Conservation (phyloP, 352 stramenopile species). For the Pythium oligandrum region DNA sequence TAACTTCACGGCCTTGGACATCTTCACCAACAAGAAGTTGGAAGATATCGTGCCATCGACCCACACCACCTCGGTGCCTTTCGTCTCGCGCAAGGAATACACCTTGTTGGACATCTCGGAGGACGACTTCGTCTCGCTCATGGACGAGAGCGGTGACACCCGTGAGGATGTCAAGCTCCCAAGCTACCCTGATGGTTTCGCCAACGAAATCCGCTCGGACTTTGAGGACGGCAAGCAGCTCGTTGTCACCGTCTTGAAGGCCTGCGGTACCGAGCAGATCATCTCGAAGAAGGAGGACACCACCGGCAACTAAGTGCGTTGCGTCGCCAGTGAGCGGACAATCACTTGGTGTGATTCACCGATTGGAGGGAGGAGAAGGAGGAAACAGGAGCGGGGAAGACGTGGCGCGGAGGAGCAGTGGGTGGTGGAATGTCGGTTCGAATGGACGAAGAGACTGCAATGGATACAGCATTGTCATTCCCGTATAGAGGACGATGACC, state of each 20-base stretch:
- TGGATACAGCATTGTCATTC: too few relatives aligned
- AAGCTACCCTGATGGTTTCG: slow-evolving; percentile 93
- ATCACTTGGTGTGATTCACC: too few relatives aligned
- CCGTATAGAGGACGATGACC: too few relatives aligned
- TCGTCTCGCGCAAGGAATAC: slow-evolving; percentile 96
- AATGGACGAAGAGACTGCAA: too few relatives aligned
- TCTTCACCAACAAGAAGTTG: slow-evolving; percentile 99
- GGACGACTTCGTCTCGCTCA: slow-evolving; percentile 97
- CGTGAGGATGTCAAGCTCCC: slow-evolving; percentile 98
- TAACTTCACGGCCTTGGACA: slow-evolving; percentile 99
- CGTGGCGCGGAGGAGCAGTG: too few relatives aligned
- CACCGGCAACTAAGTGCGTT: slow-evolving; percentile 29
- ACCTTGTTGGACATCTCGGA: slow-evolving; percentile 98
- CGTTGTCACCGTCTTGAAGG: slow-evolving; percentile 93
- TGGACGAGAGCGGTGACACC: slow-evolving; percentile 96
- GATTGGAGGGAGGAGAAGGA: too few relatives aligned
- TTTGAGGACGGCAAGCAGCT: slow-evolving; percentile 97
- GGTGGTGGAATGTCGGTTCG: too few relatives aligned
- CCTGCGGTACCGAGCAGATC: slow-evolving; percentile 98
- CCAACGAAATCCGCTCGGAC: slow-evolving; percentile 94
- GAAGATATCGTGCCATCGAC: slow-evolving; percentile 99
- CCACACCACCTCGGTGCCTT: slow-evolving; percentile 97
- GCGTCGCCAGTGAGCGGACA: not conserved
- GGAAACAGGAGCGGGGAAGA: too few relatives aligned
- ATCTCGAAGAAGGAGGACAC: slow-evolving; percentile 96